Base-by-base conservation (phyloP, 2,329 filamentous ascomycete species). In the Colletotrichum siamense region DNA sequence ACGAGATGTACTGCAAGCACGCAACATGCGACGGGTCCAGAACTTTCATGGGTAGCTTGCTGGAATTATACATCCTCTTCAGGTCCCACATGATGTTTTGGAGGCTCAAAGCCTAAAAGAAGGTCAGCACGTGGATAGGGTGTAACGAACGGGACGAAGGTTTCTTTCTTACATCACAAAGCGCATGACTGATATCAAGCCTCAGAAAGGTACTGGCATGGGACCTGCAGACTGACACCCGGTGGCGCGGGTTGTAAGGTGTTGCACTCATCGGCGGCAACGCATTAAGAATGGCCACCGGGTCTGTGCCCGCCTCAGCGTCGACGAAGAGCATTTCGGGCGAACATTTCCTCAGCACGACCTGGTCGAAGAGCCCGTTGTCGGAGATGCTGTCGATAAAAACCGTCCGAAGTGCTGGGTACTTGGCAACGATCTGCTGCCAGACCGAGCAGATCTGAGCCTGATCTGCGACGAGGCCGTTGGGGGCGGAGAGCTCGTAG, bases 261-360 rank as follows among this genome's bases (percentile, higher is more conserved):
- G 71, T 83, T 63, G 75, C 80, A 44, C 82, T 83, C 62, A 90
- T 79, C 8, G 86, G 82, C 1, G 89, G 88, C 1, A 90, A 80
- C 12, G 84, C 86, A 72, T 83, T 83, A 61, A 88, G 83, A 18
- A 86, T 78, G 69, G 83, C 76, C 77, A 86, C 77, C 72, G 85
- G 80, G 79, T 88, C 80, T 79, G 87, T 80, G 71, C 84, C 75
- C 64, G 85, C 79, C 1, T 82, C 82, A 3, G 86, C 86, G 68
- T 91, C 89, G 61, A 91, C 86, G 69, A 91, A 91, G 6, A 91
- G 82, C 86, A 91, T 90, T 44, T 84, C 86, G 1, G 89, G 88
- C 0, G 88, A 90, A 18, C 85, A 84, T 63, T 84, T 86, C 10
- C 85, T 85, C 3, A 91, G 80, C 8, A 91, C 82, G 13, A 91